Base-by-base conservation (phyloP, 106 monocot genomes). In the Dioscorea alata region DNA sequence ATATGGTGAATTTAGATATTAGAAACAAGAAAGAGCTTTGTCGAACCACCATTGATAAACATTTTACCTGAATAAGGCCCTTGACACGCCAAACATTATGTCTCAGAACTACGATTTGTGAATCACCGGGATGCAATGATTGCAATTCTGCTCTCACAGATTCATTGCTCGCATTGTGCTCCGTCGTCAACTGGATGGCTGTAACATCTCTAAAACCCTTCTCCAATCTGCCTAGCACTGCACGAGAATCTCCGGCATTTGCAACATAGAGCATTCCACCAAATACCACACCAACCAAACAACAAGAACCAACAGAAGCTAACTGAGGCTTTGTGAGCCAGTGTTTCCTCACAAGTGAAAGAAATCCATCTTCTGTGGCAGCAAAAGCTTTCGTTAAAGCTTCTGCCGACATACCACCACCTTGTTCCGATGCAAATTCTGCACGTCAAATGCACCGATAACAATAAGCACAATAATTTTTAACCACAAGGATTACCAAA, bases 161-260 rank as follows among this genome's bases (percentile, higher is more conserved):
- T 58, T 84, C 79, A 24, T 69, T n/a, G 35, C 68, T 71, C 18
- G 82, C 93, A 84, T 94, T 94, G 65, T 94, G 89, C 60, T 94
- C 94, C 5, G 51, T 22, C 12, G 87, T 82, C 70, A 94, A 12
- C 23, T 87, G 90, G 12, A 87, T 49, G 23, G 86, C 84, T 23
- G 53, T 71, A 49, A 87, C 75, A 19, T 78, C 78, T 59, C 69
- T 71, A 49, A 60, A 20, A 49, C 74, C 71, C 57, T 28, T 70
- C 12, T 50, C 49, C 20, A 76, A 74, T 71, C 78, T 78, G 23
- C 83, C 92, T 24, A 92, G 51, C 48, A 96, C 83, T 35, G 81
- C 91, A 50, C 91, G 73, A 7, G 95, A 91, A 68, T 96, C 95
- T 66, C 95, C 95, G 33, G 71, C 80, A 81, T 96, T 96, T 21